A percentile compares a stretch with the other conserved stretches of the same genome.
Conservation (phyloP, 345 rosid genomes). For the Cardamine occulta region DNA sequence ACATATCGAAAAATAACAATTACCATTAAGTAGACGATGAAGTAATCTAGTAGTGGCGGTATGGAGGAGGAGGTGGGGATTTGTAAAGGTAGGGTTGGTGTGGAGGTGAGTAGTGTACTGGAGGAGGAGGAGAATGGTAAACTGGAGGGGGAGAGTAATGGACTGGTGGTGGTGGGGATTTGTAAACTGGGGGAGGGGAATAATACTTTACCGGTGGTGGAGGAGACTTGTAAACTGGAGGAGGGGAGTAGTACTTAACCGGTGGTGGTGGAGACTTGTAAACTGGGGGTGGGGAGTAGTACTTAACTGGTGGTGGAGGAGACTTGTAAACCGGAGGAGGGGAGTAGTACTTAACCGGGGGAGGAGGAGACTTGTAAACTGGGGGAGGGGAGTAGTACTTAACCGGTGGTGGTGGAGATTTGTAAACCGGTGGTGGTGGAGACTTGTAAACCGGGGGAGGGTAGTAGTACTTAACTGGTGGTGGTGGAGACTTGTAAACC, state of each 20-base stretch:
- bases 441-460: slow-evolving; percentile 34
- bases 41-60: slow-evolving; percentile 52
- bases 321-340: slow-evolving; percentile 31
- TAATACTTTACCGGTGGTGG: slow-evolving; percentile 26
- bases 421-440: slow-evolving; percentile 39
- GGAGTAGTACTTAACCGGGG: slow-evolving; percentile 16
- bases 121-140: slow-evolving; percentile 31
- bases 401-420: slow-evolving; percentile 32
- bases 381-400: slow-evolving; percentile 19
- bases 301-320: slow-evolving; percentile 23
- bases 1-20: slow-evolving; percentile 7
- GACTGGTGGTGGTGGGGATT: slow-evolving; percentile 40
- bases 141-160: slow-evolving; percentile 37
- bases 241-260: slow-evolving; percentile 19
- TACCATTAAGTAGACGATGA: slow-evolving; percentile 41
- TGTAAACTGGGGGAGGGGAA: slow-evolving; percentile 37
- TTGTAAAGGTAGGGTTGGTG: slow-evolving; percentile 40
- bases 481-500: slow-evolving; percentile 30
- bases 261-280: slow-evolving; percentile 25
- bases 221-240: slow-evolving; percentile 31
- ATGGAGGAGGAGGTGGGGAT: slow-evolving; percentile 58
- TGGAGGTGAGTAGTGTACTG: slow-evolving; percentile 35
- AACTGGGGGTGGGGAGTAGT: slow-evolving; percentile 24
- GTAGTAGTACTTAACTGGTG: slow-evolving; percentile 14
- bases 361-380: slow-evolving; percentile 22